Percentiles rank a stretch among this genome's conserved stretches.
Conservation (phyloP, 768 basidiomycete species). For the Calvatia gigantea region DNA sequence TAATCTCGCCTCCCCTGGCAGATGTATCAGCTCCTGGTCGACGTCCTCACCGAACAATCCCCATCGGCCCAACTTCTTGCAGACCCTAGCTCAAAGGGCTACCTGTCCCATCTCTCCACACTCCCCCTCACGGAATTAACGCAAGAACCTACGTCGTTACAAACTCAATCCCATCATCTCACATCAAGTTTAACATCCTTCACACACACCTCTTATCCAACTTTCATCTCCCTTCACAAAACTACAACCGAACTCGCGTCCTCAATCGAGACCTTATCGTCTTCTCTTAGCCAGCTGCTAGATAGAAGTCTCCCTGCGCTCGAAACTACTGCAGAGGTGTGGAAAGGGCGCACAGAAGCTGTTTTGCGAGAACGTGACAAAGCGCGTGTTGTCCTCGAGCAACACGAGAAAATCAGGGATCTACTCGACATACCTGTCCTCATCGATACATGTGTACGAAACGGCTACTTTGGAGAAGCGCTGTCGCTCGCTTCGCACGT, state of each 20-base stretch:
- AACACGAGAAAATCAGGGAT: slow-evolving; percentile 91
- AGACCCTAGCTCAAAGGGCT: slow-evolving; percentile 37
- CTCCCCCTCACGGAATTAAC: slow-evolving; percentile 67
- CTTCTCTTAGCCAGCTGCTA: slow-evolving; percentile 69
- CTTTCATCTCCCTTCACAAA: slow-evolving; percentile 84
- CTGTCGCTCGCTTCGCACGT: slow-evolving; percentile 81
- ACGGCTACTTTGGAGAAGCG: slow-evolving; percentile 90
- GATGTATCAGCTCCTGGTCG: slow-evolving; percentile 29
- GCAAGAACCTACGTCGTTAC: slow-evolving; percentile 69
- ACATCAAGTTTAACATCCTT: slow-evolving; percentile 87
- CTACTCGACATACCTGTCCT: slow-evolving; percentile 87
- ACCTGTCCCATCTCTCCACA: slow-evolving; percentile 63
- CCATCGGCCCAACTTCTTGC: slow-evolving; percentile 20
- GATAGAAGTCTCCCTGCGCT: slow-evolving; percentile 68
- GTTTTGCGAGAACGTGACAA: slow-evolving; percentile 74
- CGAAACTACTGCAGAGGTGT: slow-evolving; percentile 67
- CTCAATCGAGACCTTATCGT: slow-evolving; percentile 72
- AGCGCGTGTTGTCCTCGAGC: slow-evolving; percentile 84
- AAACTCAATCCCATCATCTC: slow-evolving; percentile 82
- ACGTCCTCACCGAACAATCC: slow-evolving; percentile 26
- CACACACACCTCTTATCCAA: slow-evolving; percentile 88
- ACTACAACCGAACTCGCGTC: slow-evolving; percentile 71
- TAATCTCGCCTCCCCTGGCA: slow-evolving; percentile 24
- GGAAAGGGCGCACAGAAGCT: slow-evolving; percentile 68
- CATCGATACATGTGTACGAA: slow-evolving; percentile 90